A percentile compares a stretch with the other conserved stretches of the same genome.
Conservation (phyloP, 2,329 filamentous ascomycete genomes). For the Chaetomiaceae sp. region DNA sequence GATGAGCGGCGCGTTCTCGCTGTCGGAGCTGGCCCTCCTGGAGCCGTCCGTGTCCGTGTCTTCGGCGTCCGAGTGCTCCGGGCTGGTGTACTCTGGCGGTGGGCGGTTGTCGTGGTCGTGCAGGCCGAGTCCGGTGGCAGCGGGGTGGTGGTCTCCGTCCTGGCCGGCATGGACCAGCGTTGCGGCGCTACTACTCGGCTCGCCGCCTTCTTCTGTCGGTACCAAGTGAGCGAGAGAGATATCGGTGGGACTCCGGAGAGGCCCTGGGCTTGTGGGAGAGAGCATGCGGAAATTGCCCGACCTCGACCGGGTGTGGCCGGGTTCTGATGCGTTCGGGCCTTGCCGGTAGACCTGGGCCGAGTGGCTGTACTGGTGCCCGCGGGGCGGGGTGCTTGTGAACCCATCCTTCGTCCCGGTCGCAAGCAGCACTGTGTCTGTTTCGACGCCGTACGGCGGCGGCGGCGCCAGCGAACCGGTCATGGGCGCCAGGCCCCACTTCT, state of each 20-base stretch:
- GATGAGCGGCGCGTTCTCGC: slow-evolving; percentile 51
- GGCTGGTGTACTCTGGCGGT: slow-evolving; percentile 68
- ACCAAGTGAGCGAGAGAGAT: slow-evolving; percentile 88
- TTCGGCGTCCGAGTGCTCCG: slow-evolving; percentile 53
- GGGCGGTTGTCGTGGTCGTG: slow-evolving; percentile 58
- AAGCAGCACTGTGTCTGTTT: slow-evolving; percentile 92
- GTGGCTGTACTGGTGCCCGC: slow-evolving; percentile 42
- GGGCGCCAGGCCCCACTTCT: slow-evolving; percentile 97
- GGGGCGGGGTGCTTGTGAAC: slow-evolving; percentile 39
- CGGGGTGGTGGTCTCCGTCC: slow-evolving; percentile 33
- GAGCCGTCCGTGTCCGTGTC: slow-evolving; percentile 24
- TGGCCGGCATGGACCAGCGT: slow-evolving; percentile 29
- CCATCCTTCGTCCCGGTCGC: slow-evolving; percentile 72
- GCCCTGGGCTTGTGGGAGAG: slow-evolving; percentile 79
- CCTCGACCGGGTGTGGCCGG: slow-evolving; percentile 66
- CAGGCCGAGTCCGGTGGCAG: slow-evolving; percentile 40
- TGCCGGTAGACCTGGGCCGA: slow-evolving; percentile 41
- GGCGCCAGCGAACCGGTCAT: slow-evolving; percentile 94
- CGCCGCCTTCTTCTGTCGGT: slow-evolving; percentile 65
- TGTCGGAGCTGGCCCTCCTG: slow-evolving; percentile 52
- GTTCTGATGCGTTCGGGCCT: slow-evolving; percentile 43
- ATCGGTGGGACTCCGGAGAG: slow-evolving; percentile 85
- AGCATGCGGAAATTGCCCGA: slow-evolving; percentile 75
- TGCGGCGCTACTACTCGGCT: slow-evolving; percentile 57
- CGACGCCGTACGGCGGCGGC: slow-evolving; percentile 92